These are phyloP conservation scores for Tolypocladium inflatum DNA, from an alignment of 2,329 filamentous ascomycete genomes.

Conservation along the genomic window DNA sequence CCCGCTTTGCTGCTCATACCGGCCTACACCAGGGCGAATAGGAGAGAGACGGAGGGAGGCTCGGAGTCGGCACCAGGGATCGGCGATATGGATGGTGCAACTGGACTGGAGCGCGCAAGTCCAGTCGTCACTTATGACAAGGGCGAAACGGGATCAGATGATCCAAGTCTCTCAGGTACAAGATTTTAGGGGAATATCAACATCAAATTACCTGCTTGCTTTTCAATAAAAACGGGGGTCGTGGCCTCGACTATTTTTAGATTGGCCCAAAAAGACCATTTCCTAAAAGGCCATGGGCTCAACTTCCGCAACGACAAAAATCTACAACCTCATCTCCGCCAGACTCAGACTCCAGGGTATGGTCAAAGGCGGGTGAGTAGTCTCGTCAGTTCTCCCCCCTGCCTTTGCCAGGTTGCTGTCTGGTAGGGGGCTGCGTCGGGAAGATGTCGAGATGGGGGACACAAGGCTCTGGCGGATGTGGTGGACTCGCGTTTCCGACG, in stretches of 20 bases:
- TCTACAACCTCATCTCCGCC: conserved; percentile 6
- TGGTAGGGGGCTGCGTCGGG: not conserved
- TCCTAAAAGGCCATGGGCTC: not conserved
- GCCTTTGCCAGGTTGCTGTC: not conserved
- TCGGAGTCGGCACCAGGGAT: too few relatives aligned
- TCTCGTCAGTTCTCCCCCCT: not conserved
- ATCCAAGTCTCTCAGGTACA: too few relatives aligned
- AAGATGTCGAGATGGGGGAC: too few relatives aligned
- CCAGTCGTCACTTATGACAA: too few relatives aligned
- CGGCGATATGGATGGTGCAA: too few relatives aligned
- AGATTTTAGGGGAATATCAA: conserved; percentile 14
- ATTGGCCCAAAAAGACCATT: not conserved
- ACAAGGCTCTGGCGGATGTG: not conserved
- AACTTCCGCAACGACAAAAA: conserved; percentile 10
- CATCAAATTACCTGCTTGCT: conserved; percentile 22
- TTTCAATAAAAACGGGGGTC: not conserved
- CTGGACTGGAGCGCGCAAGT: too few relatives aligned
- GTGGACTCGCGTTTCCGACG: not conserved
- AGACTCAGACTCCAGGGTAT: not conserved
- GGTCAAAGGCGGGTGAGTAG: not conserved
- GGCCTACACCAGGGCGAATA: too few relatives aligned
- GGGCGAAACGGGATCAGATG: too few relatives aligned
- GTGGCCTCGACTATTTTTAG: not conserved
- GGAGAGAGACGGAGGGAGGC: too few relatives aligned
- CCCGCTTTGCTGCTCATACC: not conserved